Conservation (phyloP, 2,329 filamentous ascomycete species). For the Cytospora paraplurivora region DNA sequence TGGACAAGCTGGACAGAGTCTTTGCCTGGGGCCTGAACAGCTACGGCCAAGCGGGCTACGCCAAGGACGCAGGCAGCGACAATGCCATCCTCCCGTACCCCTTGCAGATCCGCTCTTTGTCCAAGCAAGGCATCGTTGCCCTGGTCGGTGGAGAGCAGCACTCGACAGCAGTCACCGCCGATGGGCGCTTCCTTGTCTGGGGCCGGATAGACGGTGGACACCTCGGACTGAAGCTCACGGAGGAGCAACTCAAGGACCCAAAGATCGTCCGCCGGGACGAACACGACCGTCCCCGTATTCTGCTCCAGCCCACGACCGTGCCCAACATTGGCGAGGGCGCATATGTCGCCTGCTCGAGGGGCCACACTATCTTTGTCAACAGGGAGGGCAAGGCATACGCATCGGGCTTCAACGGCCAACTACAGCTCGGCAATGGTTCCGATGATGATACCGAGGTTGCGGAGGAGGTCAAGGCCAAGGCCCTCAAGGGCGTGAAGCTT, state of each 20-base stretch:
- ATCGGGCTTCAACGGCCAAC: slow-evolving; percentile 69
- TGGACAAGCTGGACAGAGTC: slow-evolving; percentile 60
- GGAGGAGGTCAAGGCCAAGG: slow-evolving; percentile 60
- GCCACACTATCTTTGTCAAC: slow-evolving; percentile 66
- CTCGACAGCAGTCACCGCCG: slow-evolving; percentile 47
- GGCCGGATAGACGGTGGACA: slow-evolving; percentile 43
- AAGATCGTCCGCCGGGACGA: slow-evolving; percentile 55
- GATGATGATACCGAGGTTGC: slow-evolving; percentile 64
- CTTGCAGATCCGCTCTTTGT: slow-evolving; percentile 54
- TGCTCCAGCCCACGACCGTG: slow-evolving; percentile 59
- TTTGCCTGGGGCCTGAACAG: slow-evolving; percentile 69
- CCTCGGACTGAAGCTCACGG: slow-evolving; percentile 48
- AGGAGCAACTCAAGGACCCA: slow-evolving; percentile 50
- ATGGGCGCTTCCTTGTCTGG: slow-evolving; percentile 43
- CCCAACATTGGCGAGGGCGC: slow-evolving; percentile 51
- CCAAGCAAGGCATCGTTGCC: slow-evolving; percentile 52
- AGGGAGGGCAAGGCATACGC: slow-evolving; percentile 60
- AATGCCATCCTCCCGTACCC: slow-evolving; percentile 60
- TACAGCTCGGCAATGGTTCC: slow-evolving; percentile 66
- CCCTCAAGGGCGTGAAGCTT: slow-evolving; percentile 47
- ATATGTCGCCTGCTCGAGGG: slow-evolving; percentile 57
- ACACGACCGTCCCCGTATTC: slow-evolving; percentile 59
- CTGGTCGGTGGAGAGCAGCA: slow-evolving; percentile 65
- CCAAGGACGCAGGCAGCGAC: slow-evolving; percentile 54
- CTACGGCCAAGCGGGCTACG: slow-evolving; percentile 63